These are phyloP conservation scores for Dactylellina cionopaga DNA, from an alignment of 2,329 filamentous ascomycete genomes.

Conservation along the genomic window DNA sequence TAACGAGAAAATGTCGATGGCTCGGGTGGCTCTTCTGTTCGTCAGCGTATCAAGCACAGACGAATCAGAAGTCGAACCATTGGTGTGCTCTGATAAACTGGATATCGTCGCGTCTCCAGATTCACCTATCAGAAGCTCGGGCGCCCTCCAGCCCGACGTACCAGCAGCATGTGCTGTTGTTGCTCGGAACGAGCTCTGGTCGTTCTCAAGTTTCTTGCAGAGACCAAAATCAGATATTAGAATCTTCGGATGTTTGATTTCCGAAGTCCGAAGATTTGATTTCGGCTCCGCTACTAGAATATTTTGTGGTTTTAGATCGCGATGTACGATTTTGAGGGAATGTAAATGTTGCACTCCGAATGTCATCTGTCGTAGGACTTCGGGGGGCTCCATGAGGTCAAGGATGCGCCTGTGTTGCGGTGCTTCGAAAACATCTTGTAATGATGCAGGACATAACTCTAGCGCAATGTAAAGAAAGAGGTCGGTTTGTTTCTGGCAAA, in stretches of 20 bases:
- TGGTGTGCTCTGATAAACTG: slow-evolving; percentile 54
- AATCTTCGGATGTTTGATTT: slow-evolving; percentile 78
- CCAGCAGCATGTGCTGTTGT: slow-evolving; percentile 93
- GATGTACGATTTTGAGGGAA: slow-evolving; percentile 90
- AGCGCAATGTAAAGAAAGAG: slow-evolving; percentile 96
- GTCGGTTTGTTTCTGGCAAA: slow-evolving; percentile 85
- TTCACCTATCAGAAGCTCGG: slow-evolving; percentile 86
- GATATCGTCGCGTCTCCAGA: slow-evolving; percentile 66
- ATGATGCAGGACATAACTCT: slow-evolving; percentile 90
- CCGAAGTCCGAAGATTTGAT: slow-evolving; percentile 57
- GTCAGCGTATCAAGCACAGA: slow-evolving; percentile 68
- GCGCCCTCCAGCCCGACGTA: slow-evolving; percentile 95
- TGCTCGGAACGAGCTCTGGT: slow-evolving; percentile 92
- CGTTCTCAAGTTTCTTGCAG: slow-evolving; percentile 94
- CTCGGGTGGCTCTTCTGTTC: slow-evolving; percentile 85
- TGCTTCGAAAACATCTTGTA: slow-evolving; percentile 86
- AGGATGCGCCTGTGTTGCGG: slow-evolving; percentile 71
- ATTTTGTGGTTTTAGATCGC: slow-evolving; percentile 97
- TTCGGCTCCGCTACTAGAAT: slow-evolving; percentile 81
- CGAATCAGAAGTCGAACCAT: slow-evolving; percentile 68
- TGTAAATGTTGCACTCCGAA: slow-evolving; percentile 90
- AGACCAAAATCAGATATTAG: slow-evolving; percentile 97
- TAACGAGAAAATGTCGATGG: slow-evolving; percentile 96
- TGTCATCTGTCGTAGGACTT: slow-evolving; percentile 86
- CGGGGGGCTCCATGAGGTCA: slow-evolving; percentile 72